Conservation (phyloP, 768 basidiomycete genomes). For the Suillus lakei region DNA sequence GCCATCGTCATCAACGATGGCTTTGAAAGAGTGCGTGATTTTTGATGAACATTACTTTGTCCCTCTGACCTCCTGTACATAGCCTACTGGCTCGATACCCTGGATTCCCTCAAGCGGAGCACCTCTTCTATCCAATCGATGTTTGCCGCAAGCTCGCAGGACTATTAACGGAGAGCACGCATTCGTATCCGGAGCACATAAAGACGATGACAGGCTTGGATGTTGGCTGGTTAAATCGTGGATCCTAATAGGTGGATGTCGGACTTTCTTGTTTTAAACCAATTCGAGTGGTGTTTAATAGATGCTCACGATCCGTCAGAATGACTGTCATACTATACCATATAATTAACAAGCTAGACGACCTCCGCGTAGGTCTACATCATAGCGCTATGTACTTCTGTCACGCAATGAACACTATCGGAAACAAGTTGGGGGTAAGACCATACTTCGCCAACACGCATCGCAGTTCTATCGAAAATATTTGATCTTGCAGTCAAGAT, state of each 20-base stretch:
- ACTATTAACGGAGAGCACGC: slow-evolving; percentile 77
- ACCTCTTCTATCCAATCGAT: slow-evolving; percentile 79
- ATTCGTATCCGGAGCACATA: slow-evolving; percentile 74
- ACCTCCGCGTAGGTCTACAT: neutral
- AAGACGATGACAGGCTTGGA: slow-evolving; percentile 81
- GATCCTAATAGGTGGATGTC: slow-evolving; percentile 12
- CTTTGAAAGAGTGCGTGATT: slow-evolving; percentile 55
- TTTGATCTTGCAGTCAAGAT: neutral
- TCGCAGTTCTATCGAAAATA: neutral
- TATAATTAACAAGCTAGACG: neutral
- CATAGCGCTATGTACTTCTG: neutral
- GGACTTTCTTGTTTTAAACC: neutral
- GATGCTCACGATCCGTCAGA: neutral
- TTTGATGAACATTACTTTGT: neutral
- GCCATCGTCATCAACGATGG: slow-evolving; percentile 55
- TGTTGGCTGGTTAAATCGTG: slow-evolving; percentile 73
- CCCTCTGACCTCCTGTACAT: slow-evolving; percentile 5
- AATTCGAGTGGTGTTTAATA: neutral
- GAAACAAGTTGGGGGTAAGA: neutral
- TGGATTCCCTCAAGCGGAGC: slow-evolving; percentile 88
- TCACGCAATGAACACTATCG: too few relatives aligned
- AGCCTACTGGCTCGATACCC: slow-evolving; percentile 74
- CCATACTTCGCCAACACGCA: neutral
- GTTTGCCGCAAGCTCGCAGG: slow-evolving; percentile 74
- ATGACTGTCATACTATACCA: neutral